Conservation (phyloP, 2,329 filamentous ascomycete genomes). For the Furcasterigmium sp. region DNA sequence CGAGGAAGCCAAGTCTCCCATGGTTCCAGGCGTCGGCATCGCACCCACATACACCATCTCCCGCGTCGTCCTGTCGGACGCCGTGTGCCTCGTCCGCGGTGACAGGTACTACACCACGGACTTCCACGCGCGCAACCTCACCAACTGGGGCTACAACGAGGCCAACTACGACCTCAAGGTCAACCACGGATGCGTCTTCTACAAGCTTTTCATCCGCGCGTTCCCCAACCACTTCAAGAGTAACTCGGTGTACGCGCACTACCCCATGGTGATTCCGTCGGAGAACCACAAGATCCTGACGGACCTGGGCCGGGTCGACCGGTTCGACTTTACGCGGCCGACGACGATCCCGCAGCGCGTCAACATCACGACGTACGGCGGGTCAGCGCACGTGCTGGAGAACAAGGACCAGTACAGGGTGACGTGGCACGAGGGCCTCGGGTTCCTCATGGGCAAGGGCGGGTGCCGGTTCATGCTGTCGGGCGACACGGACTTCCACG, state of each 20-base stretch:
- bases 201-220: slow-evolving; percentile 75
- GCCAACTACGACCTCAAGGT: slow-evolving; percentile 66
- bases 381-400: slow-evolving; percentile 56
- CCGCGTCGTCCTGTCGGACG: slow-evolving; percentile 71
- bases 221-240: slow-evolving; percentile 75
- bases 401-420: slow-evolving; percentile 58
- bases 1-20: slow-evolving; percentile 69
- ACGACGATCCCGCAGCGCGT: slow-evolving; percentile 41
- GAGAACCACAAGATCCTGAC: slow-evolving; percentile 70
- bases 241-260: slow-evolving; percentile 79
- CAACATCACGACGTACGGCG: slow-evolving; percentile 55
- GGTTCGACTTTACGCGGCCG: slow-evolving; percentile 67
- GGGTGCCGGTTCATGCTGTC: slow-evolving; percentile 53
- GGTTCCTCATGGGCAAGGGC: slow-evolving; percentile 53
- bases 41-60: slow-evolving; percentile 72
- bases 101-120: slow-evolving; percentile 78
- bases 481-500: slow-evolving; percentile 41
- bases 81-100: slow-evolving; percentile 71
- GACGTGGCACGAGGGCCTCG: slow-evolving; percentile 58
- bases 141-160: slow-evolving; percentile 79
- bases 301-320: slow-evolving; percentile 58
- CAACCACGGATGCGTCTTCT: slow-evolving; percentile 79
- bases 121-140: slow-evolving; percentile 67
- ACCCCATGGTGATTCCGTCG: slow-evolving; percentile 63
- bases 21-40: slow-evolving; percentile 68